A percentile compares a stretch with the other conserved stretches of the same genome.
phyloP scores from a whole-genome alignment of 768 basidiomycete genomes.

The Sutorius australiensis region DNA sequence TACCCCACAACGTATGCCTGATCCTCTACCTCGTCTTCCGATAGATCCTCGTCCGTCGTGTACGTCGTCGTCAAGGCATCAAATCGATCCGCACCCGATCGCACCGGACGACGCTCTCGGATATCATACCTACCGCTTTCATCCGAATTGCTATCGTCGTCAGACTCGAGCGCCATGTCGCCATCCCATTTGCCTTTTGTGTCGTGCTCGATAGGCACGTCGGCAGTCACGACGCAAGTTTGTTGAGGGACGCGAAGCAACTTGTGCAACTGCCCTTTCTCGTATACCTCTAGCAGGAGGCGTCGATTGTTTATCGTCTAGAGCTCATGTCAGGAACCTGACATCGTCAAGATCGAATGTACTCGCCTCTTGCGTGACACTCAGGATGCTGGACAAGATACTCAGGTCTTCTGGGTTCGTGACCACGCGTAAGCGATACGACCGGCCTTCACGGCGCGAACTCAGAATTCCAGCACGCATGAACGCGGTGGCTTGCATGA shows the following conservation, averaged over 20 bases:
- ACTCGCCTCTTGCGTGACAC: constrained; percentile 77
- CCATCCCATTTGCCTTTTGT: constrained; percentile 32
- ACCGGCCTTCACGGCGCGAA: constrained; percentile 50
- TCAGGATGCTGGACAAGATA: constrained; percentile 75
- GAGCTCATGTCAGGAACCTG: background rate
- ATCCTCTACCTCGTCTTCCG: constrained; percentile 29
- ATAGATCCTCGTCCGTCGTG: constrained; percentile 44
- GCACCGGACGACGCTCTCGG: constrained; percentile 41
- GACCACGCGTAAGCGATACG: constrained; percentile 40
- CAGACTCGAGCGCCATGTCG: constrained; percentile 32
- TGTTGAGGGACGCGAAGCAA: constrained; percentile 43
- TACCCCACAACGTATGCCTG: constrained; percentile 19
- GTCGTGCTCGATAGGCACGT: constrained; percentile 16
- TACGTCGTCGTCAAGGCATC: constrained; percentile 45
- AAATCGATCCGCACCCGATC: constrained; percentile 37
- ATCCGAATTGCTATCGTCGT: constrained; percentile 35
- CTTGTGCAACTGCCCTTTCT: constrained; percentile 54
- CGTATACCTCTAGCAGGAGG: constrained; percentile 66
- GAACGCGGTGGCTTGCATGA: constrained; percentile 74
- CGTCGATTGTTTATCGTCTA: constrained; percentile 74
- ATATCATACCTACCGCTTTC: constrained; percentile 60
- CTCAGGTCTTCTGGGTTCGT: constrained; percentile 64
- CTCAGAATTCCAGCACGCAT: constrained; percentile 58
- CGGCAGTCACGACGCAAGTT: constrained; percentile 16
- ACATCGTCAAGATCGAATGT: background rate